Evolutionary conservation across 345 rosid genomes (phyloP).

Genomic region (Microcos paniculata): DNA sequence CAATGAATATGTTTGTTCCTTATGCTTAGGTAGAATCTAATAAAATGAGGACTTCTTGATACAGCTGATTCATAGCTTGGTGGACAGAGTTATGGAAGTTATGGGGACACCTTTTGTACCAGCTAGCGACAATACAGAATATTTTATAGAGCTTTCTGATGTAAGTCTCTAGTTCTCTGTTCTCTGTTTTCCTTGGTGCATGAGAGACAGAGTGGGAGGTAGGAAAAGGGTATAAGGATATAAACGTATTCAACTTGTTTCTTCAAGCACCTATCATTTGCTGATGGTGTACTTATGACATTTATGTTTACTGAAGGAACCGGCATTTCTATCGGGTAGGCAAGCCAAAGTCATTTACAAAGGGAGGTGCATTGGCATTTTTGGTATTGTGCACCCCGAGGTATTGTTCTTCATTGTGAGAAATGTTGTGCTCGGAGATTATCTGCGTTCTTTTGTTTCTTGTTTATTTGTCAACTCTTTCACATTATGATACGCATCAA

Average conservation of each 20-base stretch:
- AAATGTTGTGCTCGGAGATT: neutral
- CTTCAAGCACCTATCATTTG: neutral
- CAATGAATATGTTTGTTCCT: neutral
- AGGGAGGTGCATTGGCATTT: conserved; percentile 67
- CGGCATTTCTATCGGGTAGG: conserved; percentile 74
- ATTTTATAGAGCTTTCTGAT: conserved; percentile 55
- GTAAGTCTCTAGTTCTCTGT: conserved; percentile 40
- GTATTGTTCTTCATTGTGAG: conserved; percentile 28
- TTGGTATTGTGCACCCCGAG: conserved; percentile 91
- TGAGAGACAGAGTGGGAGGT: neutral
- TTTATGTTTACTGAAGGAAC: conserved; percentile 47
- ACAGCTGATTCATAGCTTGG: conserved; percentile 87
- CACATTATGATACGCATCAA: neutral
- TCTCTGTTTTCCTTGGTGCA: conserved; percentile 8
- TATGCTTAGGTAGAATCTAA: neutral
- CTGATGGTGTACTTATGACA: neutral
- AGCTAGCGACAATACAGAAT: conserved; percentile 51
- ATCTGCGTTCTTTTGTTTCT: neutral
- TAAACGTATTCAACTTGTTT: neutral
- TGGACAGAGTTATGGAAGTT: conserved; percentile 91
- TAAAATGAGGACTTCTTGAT: conserved; percentile 6
- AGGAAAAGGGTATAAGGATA: neutral
- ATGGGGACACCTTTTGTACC: conserved; percentile 67
- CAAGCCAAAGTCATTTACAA: conserved; percentile 82
- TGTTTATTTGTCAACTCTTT: neutral